These are phyloP conservation scores for Setaria italica DNA, from an alignment of 202 grass and related monocot species.

Conservation along the genomic window DNA sequence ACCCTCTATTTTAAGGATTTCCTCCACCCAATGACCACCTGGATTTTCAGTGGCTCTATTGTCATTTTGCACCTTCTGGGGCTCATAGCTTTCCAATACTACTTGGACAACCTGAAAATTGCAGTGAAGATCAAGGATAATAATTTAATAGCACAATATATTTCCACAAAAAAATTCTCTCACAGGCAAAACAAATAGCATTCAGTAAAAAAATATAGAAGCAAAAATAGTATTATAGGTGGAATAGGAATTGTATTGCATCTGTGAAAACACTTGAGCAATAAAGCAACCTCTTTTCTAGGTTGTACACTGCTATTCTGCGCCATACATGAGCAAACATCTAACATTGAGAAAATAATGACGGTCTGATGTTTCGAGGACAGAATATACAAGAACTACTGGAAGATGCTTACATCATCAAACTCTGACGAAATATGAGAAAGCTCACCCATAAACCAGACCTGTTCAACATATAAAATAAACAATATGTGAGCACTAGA, in stretches of 20 bases:
- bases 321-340: background rate
- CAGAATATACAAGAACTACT: conserved; percentile 4
- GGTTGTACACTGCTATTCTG: background rate
- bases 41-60: background rate
- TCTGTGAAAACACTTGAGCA: conserved; percentile 24
- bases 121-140: conserved; percentile 18
- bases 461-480: conserved; percentile 51
- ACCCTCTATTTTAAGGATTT: conserved; percentile 64
- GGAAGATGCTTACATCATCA: conserved; percentile 72
- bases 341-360: background rate
- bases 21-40: conserved; percentile 59
- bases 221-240: background rate
- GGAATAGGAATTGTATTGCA: background rate
- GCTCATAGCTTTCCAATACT: conserved; percentile 85
- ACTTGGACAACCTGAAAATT: conserved; percentile 78
- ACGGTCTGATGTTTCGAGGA: background rate
- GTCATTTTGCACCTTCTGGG: conserved; percentile 52
- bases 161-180: background rate
- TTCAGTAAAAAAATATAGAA: conserved; percentile 2
- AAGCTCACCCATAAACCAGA: conserved; percentile 98
- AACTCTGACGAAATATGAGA: conserved; percentile 95
- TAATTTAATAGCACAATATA: conserved; percentile 31
- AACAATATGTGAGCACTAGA: background rate
- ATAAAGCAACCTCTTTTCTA: conserved; percentile 22
- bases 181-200: background rate